Percentiles rank a stretch among this genome's conserved stretches.
These are phyloP conservation scores for Taxillus chinensis DNA, from an alignment of 164 flowering plant genomes.

Conservation along the genomic window DNA sequence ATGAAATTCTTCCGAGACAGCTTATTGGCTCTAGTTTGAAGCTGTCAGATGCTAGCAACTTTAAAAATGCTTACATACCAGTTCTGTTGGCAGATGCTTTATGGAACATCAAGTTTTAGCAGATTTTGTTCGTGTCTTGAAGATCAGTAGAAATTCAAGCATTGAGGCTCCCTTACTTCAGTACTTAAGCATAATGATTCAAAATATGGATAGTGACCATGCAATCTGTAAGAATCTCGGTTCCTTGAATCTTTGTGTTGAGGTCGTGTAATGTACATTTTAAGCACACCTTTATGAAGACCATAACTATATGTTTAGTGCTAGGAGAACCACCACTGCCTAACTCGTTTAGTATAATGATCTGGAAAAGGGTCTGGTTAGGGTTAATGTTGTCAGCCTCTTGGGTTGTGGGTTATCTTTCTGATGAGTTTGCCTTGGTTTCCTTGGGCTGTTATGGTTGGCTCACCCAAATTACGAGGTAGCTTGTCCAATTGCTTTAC, in stretches of 20 bases:
- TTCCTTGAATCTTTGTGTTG: conserved; percentile 3
- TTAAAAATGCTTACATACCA: not conserved
- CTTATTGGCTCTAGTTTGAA: not conserved
- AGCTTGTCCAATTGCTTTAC: too few relatives aligned
- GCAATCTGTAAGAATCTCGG: conserved; percentile 47
- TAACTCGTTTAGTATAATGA: too few relatives aligned
- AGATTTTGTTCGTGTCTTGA: conserved; percentile 53
- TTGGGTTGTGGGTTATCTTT: too few relatives aligned
- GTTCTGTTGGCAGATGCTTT: conserved; percentile 36
- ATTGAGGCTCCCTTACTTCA: conserved; percentile 55
- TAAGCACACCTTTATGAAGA: not conserved
- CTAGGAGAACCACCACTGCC: too few relatives aligned
- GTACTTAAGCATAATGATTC: conserved; percentile 64
- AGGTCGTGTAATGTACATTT: not conserved
- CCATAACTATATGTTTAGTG: too few relatives aligned
- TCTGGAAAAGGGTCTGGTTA: not conserved
- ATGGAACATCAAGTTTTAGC: conserved; percentile 64
- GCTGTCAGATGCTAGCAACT: not conserved
- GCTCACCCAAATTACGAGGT: too few relatives aligned
- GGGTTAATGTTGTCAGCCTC: too few relatives aligned
- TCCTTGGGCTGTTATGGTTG: too few relatives aligned
- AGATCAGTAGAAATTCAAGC: conserved; percentile 36
- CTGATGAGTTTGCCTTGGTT: too few relatives aligned
- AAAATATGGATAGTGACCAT: conserved; percentile 50
- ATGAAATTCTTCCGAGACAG: conserved; percentile 11